Percentiles rank a stretch among this genome's conserved stretches.
These are phyloP conservation scores for Lipomyces lipofer DNA, from an alignment of 805 yeast genomes.

Conservation along the genomic window DNA sequence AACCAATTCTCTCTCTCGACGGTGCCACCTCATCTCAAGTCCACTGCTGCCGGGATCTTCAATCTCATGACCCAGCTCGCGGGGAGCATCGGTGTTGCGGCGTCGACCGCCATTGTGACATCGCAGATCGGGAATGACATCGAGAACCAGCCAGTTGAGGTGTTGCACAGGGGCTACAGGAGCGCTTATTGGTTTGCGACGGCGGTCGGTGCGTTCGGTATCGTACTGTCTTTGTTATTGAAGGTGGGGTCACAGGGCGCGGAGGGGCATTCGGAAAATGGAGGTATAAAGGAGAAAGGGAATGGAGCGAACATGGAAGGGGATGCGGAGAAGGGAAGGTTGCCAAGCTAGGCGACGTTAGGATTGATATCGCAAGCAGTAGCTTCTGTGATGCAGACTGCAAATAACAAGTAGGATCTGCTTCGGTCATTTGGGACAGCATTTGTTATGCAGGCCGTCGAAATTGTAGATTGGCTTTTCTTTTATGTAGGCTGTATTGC, in stretches of 20 bases:
- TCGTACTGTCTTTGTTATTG: constrained; percentile 37
- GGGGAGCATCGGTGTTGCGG: constrained; percentile 46
- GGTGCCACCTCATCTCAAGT: constrained; percentile 45
- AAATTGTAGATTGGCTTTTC: no score
- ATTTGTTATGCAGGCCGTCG: no score
- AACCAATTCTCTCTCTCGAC: constrained; percentile 47
- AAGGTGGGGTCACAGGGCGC: constrained; percentile 40
- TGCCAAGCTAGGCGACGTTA: no score
- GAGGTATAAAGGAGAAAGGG: no score
- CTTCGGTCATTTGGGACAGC: no score
- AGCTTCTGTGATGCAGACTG: no score
- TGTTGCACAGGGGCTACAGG: constrained; percentile 12
- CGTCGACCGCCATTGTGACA: constrained; percentile 45
- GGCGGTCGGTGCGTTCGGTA: constrained; percentile 38
- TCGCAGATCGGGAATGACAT: constrained; percentile 29
- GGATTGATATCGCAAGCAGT: no score
- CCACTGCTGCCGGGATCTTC: constrained; percentile 52
- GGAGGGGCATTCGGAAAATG: background rate
- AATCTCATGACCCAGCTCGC: constrained; percentile 48
- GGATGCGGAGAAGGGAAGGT: no score
- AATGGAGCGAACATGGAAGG: no score
- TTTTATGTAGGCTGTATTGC: no score
- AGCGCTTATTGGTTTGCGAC: constrained; percentile 35
- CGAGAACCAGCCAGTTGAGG: background rate
- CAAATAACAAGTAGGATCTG: no score